Conservation (phyloP, 129 eudicot genomes). For the Oenanthe sinensis region DNA sequence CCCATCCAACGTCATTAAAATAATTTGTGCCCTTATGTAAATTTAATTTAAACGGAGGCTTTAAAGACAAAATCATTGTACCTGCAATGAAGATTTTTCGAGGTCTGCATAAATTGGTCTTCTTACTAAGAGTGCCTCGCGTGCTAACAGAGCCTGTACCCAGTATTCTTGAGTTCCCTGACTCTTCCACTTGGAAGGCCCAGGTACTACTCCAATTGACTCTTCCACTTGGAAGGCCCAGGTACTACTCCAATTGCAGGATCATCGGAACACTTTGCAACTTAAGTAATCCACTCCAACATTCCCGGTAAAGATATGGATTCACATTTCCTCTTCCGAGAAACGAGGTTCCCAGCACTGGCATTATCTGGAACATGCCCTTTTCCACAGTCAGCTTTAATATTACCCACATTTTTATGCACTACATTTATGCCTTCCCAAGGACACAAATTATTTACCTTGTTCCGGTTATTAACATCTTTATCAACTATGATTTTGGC, state of each 20-base stretch:
- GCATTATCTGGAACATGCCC: neutral
- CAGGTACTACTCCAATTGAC: constrained; percentile 48
- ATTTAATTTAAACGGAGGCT: neutral
- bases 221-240: constrained; percentile 51
- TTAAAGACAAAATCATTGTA: constrained; percentile 7
- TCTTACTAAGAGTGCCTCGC: constrained; percentile 44
- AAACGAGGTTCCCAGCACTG: neutral
- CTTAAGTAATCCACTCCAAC: constrained; percentile 53
- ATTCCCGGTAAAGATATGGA: constrained; percentile 26
- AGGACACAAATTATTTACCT: neutral
- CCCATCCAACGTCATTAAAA: neutral
- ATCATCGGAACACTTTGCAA: constrained; percentile 51
- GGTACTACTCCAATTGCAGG: constrained; percentile 46
- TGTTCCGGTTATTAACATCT: neutral
- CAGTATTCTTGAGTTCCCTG: constrained; percentile 32
- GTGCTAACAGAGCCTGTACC: constrained; percentile 45
- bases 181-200: constrained; percentile 50
- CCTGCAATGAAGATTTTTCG: constrained; percentile 40
- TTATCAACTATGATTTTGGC: neutral
- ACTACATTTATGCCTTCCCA: neutral
- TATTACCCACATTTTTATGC: neutral
- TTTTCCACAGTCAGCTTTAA: neutral
- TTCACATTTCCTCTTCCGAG: constrained; percentile 49
- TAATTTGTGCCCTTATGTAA: neutral
- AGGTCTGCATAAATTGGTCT: constrained; percentile 23